These are phyloP conservation scores for Ganoderma lingzhi DNA, from an alignment of 1,284 basidiomycete genomes.

Conservation along the genomic window DNA sequence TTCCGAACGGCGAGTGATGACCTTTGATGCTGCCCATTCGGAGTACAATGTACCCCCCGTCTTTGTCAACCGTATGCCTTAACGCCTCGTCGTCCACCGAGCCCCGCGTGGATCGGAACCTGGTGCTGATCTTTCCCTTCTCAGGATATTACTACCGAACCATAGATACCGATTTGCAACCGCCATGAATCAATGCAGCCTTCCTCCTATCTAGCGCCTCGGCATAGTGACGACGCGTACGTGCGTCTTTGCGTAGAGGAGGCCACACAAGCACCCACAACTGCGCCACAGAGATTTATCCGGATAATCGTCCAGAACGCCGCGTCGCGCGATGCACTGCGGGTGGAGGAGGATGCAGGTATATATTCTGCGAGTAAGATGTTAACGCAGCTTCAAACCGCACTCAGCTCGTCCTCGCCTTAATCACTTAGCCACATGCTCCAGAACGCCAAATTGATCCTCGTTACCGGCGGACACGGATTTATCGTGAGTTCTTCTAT, in stretches of 20 bases:
- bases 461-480: conserved; percentile 64
- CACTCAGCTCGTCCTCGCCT: not conserved
- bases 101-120: not conserved
- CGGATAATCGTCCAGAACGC: not conserved
- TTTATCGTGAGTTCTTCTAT: conserved; percentile 55
- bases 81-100: not conserved
- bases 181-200: not conserved
- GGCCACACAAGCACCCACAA: not conserved
- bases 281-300: not conserved
- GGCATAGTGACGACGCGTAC: not conserved
- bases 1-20: not conserved
- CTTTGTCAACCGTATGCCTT: not conserved
- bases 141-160: not conserved
- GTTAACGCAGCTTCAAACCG: not conserved
- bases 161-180: not conserved
- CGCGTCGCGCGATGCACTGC: not conserved
- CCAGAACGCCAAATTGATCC: conserved; percentile 36
- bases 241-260: not conserved
- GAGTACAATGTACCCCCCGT: not conserved
- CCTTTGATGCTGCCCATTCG: not conserved
- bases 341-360: not conserved
- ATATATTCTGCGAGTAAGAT: not conserved
- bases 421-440: conserved; percentile 13
- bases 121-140: not conserved
- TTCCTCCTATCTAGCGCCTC: not conserved